Percentiles rank a stretch among this genome's conserved stretches.
These are phyloP conservation scores for Decorospora gaudefroyi DNA, from an alignment of 2,329 filamentous ascomycete genomes.

Conservation along the genomic window DNA sequence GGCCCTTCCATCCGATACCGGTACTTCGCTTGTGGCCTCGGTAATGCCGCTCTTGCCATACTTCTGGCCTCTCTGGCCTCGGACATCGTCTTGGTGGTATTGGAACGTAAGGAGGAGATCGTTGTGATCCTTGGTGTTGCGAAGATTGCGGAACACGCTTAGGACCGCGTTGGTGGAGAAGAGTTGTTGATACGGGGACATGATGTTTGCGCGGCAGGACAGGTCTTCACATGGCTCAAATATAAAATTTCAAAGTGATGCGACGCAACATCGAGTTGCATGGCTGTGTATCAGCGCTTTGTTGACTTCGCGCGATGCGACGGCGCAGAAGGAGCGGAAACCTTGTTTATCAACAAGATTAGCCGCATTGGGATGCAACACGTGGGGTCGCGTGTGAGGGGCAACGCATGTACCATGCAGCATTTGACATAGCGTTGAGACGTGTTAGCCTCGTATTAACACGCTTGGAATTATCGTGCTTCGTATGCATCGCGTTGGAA, in stretches of 20 bases:
- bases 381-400: conserved; percentile 20
- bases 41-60: conserved; percentile 20
- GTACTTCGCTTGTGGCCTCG: conserved; percentile 27
- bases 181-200: conserved; percentile 42
- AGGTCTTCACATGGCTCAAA: conserved; percentile 22
- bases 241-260: not conserved
- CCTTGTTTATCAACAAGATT: conserved; percentile 14
- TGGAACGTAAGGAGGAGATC: conserved; percentile 43
- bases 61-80: conserved; percentile 22
- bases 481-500: conserved; percentile 3
- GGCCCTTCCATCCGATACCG: conserved; percentile 24
- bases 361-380: conserved; percentile 14
- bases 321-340: conserved; percentile 2
- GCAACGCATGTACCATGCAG: conserved; percentile 12
- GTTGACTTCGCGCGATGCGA: conserved; percentile 8
- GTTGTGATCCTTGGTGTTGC: conserved; percentile 36
- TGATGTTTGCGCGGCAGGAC: conserved; percentile 14
- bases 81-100: conserved; percentile 37
- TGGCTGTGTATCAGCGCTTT: conserved; percentile 7
- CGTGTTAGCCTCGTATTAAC: conserved; percentile 1
- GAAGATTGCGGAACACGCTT: conserved; percentile 44
- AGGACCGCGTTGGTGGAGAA: conserved; percentile 43
- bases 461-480: not conserved
- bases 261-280: not conserved
- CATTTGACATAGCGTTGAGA: not conserved